Conservation (phyloP, 768 basidiomycete species). For the Trametes sanguinea region DNA sequence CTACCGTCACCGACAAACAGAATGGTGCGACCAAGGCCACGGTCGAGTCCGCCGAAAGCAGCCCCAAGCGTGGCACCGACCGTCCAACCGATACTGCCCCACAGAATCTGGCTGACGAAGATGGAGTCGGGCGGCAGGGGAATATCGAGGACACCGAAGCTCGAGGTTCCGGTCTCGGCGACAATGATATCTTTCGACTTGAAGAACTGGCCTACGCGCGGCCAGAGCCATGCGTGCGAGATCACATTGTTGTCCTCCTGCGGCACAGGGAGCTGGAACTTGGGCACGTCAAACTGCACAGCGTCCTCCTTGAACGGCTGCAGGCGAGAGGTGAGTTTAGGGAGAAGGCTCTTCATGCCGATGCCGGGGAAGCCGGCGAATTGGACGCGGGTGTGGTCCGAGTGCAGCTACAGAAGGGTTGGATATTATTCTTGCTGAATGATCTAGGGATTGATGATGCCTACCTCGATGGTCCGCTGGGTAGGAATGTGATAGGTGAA, state of each 20-base stretch:
- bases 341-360: constrained; percentile 78
- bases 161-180: constrained; percentile 87
- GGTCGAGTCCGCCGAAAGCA: constrained; percentile 75
- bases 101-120: constrained; percentile 77
- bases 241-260: constrained; percentile 55
- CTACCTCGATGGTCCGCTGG: constrained; percentile 62
- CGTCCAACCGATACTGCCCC: constrained; percentile 93
- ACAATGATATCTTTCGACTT: constrained; percentile 72
- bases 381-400: constrained; percentile 66
- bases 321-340: constrained; percentile 62
- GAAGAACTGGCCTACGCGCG: constrained; percentile 74
- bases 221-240: constrained; percentile 85
- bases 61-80: constrained; percentile 79
- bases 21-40: constrained; percentile 64
- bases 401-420: constrained; percentile 59
- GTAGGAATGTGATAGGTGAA: constrained; percentile 75
- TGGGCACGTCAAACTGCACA: constrained; percentile 48
- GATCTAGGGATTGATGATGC: background rate
- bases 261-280: constrained; percentile 44
- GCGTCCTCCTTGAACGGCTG: constrained; percentile 43
- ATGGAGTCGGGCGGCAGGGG: constrained; percentile 71
- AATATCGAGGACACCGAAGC: constrained; percentile 83
- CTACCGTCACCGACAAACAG: constrained; percentile 87
- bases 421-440: background rate
- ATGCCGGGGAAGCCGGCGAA: constrained; percentile 64